Conservation (phyloP, 1,139 yeast genomes). For the Diutina sp. region DNA sequence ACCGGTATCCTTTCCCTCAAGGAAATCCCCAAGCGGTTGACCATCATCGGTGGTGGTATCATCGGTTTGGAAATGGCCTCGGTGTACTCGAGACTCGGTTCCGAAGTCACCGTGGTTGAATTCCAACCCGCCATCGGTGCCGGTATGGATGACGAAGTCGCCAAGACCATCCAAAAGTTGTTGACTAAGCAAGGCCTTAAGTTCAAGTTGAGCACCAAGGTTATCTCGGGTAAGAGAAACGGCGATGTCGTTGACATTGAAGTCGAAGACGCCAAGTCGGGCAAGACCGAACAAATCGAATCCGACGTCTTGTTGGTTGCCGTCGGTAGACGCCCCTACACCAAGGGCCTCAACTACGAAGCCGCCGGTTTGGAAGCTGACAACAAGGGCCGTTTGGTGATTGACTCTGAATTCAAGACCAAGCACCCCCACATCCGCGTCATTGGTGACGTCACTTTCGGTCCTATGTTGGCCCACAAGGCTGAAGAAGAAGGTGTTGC, state of each 20-base stretch:
- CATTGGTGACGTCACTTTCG: conserved; percentile 96
- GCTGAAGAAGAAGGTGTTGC: conserved; percentile 97
- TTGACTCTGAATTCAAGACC: conserved; percentile 89
- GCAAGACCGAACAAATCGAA: conserved; percentile 67
- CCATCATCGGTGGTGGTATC: conserved; percentile 98
- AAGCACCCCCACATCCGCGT: conserved; percentile 89
- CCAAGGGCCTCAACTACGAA: conserved; percentile 82
- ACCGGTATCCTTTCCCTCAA: conserved; percentile 81
- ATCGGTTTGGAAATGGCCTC: conserved; percentile 99
- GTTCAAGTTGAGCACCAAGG: conserved; percentile 89
- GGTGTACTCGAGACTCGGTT: conserved; percentile 89
- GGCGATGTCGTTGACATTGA: conserved; percentile 82
- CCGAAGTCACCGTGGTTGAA: conserved; percentile 91
- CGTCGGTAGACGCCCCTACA: conserved; percentile 97
- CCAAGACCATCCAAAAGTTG: conserved; percentile 80
- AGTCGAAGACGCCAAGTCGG: conserved; percentile 81
- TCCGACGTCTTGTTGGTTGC: conserved; percentile 94
- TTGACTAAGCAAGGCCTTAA: conserved; percentile 90
- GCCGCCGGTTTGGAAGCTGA: conserved; percentile 82
- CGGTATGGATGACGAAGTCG: conserved; percentile 95
- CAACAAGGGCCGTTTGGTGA: conserved; percentile 83
- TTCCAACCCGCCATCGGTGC: conserved; percentile 83
- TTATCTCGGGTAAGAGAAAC: conserved; percentile 69
- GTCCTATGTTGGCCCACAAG: conserved; percentile 99
- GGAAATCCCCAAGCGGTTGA: conserved; percentile 84